A percentile compares a stretch with the other conserved stretches of the same genome.
Conservation (phyloP, 441 rosid genomes). For the Pelargonium cotyledonis region DNA sequence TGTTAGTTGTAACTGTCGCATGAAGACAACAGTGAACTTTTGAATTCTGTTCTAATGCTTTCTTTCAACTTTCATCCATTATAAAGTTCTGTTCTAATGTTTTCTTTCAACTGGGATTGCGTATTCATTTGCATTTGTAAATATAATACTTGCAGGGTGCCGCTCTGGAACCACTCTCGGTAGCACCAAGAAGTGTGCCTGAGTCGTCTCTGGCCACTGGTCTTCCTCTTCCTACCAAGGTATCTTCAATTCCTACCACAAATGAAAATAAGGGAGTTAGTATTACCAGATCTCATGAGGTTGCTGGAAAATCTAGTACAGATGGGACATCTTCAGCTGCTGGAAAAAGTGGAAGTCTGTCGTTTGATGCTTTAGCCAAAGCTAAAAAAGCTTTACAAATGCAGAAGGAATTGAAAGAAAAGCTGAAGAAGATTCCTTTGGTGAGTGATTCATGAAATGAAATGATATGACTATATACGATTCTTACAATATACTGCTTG, state of each 20-base stretch:
- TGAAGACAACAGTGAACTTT: no score
- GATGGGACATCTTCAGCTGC: conserved; percentile 77
- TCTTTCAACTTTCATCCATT: no score
- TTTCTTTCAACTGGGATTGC: neutral
- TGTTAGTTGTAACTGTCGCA: no score
- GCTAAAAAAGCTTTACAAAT: conserved; percentile 77
- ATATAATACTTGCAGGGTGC: conserved; percentile 35
- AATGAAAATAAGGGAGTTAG: conserved; percentile 99
- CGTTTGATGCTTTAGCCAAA: conserved; percentile 82
- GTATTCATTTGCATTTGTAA: conserved; percentile 9
- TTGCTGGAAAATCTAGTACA: conserved; percentile 99
- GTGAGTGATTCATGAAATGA: conserved; percentile 32
- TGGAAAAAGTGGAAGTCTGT: conserved; percentile 67
- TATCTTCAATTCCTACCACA: conserved; percentile 90
- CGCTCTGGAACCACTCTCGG: conserved; percentile 25
- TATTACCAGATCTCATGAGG: conserved; percentile 99
- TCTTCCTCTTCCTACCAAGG: conserved; percentile 68
- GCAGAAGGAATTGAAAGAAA: conserved; percentile 62
- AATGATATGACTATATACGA: neutral
- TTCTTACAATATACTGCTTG: neutral
- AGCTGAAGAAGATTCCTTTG: conserved; percentile 54
- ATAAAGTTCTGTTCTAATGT: neutral
- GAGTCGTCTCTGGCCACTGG: conserved; percentile 37
- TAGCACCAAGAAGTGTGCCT: conserved; percentile 31
- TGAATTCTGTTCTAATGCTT: no score